Conservation (phyloP, 2,329 filamentous ascomycete genomes). For the Botryosphaeria dothidea region DNA sequence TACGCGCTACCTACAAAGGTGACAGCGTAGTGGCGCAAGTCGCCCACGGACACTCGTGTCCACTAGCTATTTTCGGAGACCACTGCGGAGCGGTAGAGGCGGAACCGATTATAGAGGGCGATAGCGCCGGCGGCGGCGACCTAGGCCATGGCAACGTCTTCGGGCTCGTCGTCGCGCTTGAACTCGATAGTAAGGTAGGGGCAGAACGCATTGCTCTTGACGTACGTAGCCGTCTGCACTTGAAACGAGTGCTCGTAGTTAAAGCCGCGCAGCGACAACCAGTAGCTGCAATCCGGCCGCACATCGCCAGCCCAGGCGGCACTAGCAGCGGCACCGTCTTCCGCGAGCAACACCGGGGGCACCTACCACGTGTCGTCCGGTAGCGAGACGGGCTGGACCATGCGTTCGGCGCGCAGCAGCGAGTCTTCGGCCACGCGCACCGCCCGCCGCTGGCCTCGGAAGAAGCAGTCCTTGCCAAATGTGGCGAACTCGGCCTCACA, state of each 20-base stretch:
- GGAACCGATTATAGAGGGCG: constrained; percentile 12
- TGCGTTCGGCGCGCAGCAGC: constrained; percentile 8
- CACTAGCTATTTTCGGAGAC: not conserved
- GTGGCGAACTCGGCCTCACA: constrained; percentile 10
- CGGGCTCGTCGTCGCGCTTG: constrained; percentile 21
- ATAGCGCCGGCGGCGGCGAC: constrained; percentile 12
- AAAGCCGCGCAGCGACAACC: constrained; percentile 17
- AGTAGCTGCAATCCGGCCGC: constrained; percentile 18
- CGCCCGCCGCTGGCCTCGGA: constrained; percentile 1
- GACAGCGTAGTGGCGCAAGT: constrained; percentile 15
- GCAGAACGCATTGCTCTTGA: constrained; percentile 1
- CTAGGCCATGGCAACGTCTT: constrained; percentile 20
- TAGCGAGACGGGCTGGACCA: constrained; percentile 1
- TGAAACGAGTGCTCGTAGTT: constrained; percentile 11
- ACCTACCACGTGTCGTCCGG: not conserved
- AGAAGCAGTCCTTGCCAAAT: constrained; percentile 13
- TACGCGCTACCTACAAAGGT: constrained; percentile 27
- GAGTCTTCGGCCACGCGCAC: not conserved
- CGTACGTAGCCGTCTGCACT: constrained; percentile 8
- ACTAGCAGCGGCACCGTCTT: not conserved
- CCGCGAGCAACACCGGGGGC: not conserved
- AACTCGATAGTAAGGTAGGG: constrained; percentile 19
- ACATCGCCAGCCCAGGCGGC: constrained; percentile 8
- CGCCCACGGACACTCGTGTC: not conserved
- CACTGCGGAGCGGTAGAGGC: not conserved